Conservation (phyloP, 148 eudicot species). For the Rhododendron griersonianum region DNA sequence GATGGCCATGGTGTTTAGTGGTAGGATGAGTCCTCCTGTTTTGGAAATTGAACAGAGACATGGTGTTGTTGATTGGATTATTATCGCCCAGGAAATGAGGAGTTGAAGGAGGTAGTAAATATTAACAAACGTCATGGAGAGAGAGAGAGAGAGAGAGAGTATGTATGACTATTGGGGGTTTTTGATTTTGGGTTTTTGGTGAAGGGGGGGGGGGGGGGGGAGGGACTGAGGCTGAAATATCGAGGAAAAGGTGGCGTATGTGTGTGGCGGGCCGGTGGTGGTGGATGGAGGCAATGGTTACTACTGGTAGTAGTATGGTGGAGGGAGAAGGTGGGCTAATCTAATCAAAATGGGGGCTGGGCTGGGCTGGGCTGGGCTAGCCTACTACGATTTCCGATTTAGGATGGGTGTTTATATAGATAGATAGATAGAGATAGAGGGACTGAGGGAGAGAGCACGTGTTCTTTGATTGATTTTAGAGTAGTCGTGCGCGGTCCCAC, state of each 20-base stretch:
- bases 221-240: background rate
- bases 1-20: conserved; percentile 39
- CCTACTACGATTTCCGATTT: background rate
- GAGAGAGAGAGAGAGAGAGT: background rate
- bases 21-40: conserved; percentile 30
- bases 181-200: background rate
- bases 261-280: background rate
- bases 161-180: background rate
- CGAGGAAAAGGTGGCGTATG: background rate
- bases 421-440: background rate
- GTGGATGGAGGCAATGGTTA: background rate
- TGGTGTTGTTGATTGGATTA: conserved; percentile 27
- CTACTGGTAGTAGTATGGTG: background rate
- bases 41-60: conserved; percentile 12
- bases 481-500: background rate
- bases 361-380: background rate
- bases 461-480: background rate
- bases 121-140: conserved; percentile 27
- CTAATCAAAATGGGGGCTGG: too few relatives aligned
- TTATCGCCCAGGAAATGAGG: conserved; percentile 16
- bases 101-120: conserved; percentile 6
- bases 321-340: background rate
- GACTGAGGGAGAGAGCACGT: background rate
- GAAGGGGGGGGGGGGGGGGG: too few relatives aligned
- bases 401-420: background rate